A percentile compares a stretch with the other conserved stretches of the same genome.
phyloP scores from a whole-genome alignment of 768 basidiomycete genomes.

The Lyophyllum shimeji region DNA sequence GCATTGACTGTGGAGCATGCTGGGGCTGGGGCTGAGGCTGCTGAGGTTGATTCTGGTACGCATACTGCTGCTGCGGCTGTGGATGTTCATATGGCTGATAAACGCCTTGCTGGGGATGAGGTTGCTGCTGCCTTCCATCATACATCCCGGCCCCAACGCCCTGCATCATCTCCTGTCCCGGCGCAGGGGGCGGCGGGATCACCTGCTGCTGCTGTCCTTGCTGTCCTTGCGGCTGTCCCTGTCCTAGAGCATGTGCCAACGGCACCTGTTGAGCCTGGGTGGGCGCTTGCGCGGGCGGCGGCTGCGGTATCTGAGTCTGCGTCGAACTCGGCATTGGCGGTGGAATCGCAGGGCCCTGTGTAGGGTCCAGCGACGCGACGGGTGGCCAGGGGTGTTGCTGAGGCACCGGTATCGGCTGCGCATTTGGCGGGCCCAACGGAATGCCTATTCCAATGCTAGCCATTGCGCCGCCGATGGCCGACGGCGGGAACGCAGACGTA shows the following conservation, averaged over 20 bases:
- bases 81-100: background rate
- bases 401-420: slow-evolving; percentile 21
- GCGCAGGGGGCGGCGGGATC: background rate
- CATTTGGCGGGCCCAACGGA: slow-evolving; percentile 12
- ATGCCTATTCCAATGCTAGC: slow-evolving; percentile 15
- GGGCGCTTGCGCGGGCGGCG: background rate
- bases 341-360: slow-evolving; percentile 30
- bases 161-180: slow-evolving; percentile 2
- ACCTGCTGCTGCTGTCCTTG: slow-evolving; percentile 4
- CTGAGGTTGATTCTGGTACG: background rate
- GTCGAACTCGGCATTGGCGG: slow-evolving; percentile 28
- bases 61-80: slow-evolving; percentile 6
- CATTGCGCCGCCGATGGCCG: background rate
- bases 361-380: slow-evolving; percentile 31
- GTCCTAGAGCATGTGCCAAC: slow-evolving; percentile 3
- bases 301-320: too few relatives aligned
- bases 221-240: background rate
- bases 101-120: background rate
- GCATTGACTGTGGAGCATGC: background rate
- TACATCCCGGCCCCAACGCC: background rate
- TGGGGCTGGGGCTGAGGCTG: slow-evolving; percentile 1
- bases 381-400: slow-evolving; percentile 32
- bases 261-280: background rate
- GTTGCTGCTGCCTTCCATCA: background rate
- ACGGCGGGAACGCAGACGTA: background rate